Evolutionary conservation across 1,284 basidiomycete species (phyloP).

Genomic region (Trametes polyzona): DNA sequence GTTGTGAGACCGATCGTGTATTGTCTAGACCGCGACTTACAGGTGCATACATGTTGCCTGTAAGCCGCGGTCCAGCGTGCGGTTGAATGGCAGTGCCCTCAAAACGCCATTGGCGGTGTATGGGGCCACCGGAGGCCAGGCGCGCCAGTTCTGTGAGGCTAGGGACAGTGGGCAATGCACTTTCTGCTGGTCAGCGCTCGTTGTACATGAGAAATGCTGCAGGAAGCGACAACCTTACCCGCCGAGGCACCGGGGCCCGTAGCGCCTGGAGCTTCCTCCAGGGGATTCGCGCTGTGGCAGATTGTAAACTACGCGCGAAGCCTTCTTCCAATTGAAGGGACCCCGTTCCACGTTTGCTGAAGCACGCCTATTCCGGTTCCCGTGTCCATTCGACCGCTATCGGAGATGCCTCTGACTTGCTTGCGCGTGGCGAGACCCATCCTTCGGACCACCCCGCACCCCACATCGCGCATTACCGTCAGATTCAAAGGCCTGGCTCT

Average conservation of each 20-base stretch:
- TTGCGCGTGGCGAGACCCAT: too few species aligned
- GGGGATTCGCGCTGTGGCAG: background rate
- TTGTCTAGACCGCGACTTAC: background rate
- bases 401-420: too few species aligned
- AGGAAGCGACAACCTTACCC: too few species aligned
- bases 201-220: too few species aligned
- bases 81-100: background rate
- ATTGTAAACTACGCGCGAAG: background rate
- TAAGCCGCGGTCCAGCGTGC: background rate
- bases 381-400: background rate
- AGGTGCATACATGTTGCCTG: constrained; percentile 1
- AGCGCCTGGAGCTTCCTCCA: background rate
- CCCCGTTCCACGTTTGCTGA: background rate
- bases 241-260: background rate
- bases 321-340: background rate
- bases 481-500: background rate
- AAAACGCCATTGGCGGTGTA: too few species aligned
- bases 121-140: background rate
- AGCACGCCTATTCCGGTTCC: background rate
- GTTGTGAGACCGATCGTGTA: background rate
- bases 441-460: too few species aligned
- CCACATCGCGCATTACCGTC: too few species aligned
- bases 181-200: too few species aligned
- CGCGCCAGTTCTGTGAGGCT: background rate
- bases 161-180: background rate